These are phyloP conservation scores for Aureobasidium leucospermi DNA, from an alignment of 2,329 filamentous ascomycete genomes.

Conservation along the genomic window DNA sequence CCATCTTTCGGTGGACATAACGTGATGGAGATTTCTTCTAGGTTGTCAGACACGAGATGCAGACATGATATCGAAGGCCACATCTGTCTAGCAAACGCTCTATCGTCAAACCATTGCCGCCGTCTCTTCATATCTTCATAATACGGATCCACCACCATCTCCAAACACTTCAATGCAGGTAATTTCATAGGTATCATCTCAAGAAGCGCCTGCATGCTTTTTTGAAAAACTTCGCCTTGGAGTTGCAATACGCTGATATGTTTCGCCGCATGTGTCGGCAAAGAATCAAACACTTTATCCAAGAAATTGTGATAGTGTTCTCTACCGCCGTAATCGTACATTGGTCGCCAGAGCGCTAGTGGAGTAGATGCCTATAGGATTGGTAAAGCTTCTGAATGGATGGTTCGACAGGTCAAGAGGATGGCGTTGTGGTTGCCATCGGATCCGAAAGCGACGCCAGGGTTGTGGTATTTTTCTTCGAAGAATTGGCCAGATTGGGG, in stretches of 20 bases:
- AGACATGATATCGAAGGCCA: background rate
- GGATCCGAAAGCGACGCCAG: background rate
- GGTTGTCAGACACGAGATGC: background rate
- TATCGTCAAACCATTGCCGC: background rate
- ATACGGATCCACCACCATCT: background rate
- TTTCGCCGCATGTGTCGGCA: background rate
- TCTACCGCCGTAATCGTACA: background rate
- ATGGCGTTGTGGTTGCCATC: background rate
- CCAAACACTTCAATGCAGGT: background rate
- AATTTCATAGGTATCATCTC: background rate
- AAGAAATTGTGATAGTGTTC: background rate
- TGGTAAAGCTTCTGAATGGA: slow-evolving; percentile 1
- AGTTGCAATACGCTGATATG: background rate
- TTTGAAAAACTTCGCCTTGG: background rate
- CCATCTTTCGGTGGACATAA: background rate
- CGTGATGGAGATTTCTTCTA: background rate
- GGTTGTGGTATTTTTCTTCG: background rate
- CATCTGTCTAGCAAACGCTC: background rate
- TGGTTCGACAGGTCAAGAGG: background rate
- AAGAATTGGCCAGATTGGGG: background rate
- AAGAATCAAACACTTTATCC: background rate
- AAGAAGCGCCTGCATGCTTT: background rate
- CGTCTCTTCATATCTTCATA: background rate
- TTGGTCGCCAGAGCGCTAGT: background rate
- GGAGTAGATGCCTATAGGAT: background rate